Base-by-base conservation (phyloP, 345 rosid species). In the Limnanthes douglasii region DNA sequence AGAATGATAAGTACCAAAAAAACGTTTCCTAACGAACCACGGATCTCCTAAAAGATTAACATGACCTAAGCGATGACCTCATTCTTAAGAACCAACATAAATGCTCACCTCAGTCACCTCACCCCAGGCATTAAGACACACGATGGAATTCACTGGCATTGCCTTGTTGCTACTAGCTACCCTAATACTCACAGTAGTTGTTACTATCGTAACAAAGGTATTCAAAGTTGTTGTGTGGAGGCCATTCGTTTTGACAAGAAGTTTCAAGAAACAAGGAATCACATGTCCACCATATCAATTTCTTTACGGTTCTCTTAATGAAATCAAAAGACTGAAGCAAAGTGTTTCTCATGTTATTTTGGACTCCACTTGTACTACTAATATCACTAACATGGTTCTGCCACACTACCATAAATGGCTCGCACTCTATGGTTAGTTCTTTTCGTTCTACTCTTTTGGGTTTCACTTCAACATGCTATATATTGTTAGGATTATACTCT, bases 231-330 rank as follows among this genome's bases (percentile, higher is more conserved):
- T 46, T 11, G 34, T 54, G 11, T 54, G 60, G 53, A 15, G 19
- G 18, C 60, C 60, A 25, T 46, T 41, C 5, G 6, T 10, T 8
- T 4, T 54, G 23, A 13, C 48, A 1, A 54, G 32, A 39, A 27
- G 34, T 3, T 34, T 54, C 48, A 39, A 26, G 18, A 54, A 40
- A 27, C 54, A 54, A 45, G 60, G 60, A 41, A 39, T 54, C 32
- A 9, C 43, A 21, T 53, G 60, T 7, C 60, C 60, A 4, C 23
- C 23, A 24, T 54, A 54, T 33, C 39, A n/a, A 21, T 18, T 54
- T 34, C 24, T 54, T 4, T 12, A 40, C 1, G 53, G 59, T 21
- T 45, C 45, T 38, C 36, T 54, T 10, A 11, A 2, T 0, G 60
- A 54, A 53, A 19, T 54, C 3, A 33, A 17, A 54, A 54, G 53